Conservation (phyloP, 345 rosid species). For the Boechera retrofracta region DNA sequence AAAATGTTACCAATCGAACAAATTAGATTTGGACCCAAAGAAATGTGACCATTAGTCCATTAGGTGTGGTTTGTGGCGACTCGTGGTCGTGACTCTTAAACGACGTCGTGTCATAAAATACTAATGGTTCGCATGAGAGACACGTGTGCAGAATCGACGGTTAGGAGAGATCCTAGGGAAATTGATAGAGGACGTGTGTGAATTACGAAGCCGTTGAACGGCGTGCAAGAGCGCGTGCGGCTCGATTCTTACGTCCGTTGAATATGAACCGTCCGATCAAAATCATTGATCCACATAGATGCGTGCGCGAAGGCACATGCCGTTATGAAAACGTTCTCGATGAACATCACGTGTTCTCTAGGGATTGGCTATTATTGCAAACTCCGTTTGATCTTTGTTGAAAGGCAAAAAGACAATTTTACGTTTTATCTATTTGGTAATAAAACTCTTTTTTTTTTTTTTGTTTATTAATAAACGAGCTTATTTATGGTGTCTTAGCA, state of each 20-base stretch:
- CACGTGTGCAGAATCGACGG: conserved; percentile 43
- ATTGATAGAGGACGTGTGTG: conserved; percentile 52
- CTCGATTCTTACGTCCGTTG: conserved; percentile 53
- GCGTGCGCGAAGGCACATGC: conserved; percentile 48
- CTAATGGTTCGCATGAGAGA: conserved; percentile 24
- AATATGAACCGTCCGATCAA: conserved; percentile 49
- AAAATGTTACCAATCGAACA: too few species aligned
- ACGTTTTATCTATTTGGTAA: conserved; percentile 17
- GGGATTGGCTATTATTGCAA: conserved; percentile 36
- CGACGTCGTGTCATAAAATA: conserved; percentile 26
- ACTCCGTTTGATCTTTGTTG: conserved; percentile 34
- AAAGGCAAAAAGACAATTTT: conserved; percentile 16
- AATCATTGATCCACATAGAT: conserved; percentile 49
- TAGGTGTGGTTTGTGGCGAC: conserved; percentile 30
- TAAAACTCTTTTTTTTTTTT: background rate
- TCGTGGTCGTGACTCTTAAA: conserved; percentile 16
- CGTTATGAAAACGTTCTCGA: conserved; percentile 36
- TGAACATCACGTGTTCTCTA: conserved; percentile 43
- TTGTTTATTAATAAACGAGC: conserved; percentile 12
- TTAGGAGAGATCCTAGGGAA: conserved; percentile 42
- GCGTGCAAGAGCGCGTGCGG: conserved; percentile 58
- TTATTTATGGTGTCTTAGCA: conserved; percentile 22
- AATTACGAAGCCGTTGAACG: conserved; percentile 57
- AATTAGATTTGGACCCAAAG: background rate
- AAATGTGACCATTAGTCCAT: background rate